Evolutionary conservation across 2,329 filamentous ascomycete species (phyloP), one percentile per base, ranked within the genome.

Genomic region (Neonectria neomacrospora): DNA sequence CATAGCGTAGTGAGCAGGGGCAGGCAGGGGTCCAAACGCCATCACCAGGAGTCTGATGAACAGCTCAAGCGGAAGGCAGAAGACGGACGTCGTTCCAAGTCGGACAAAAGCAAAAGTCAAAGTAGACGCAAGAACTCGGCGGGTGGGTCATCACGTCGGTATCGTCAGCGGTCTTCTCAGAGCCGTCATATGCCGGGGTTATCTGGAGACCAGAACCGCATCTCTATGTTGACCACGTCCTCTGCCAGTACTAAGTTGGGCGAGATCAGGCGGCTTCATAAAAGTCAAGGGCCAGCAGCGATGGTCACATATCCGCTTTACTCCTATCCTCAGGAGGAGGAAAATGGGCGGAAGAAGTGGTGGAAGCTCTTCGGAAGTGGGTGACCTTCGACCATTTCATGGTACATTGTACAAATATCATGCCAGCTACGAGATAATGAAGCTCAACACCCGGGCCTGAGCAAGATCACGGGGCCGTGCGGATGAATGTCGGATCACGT

Each of bases 171-270:
- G 37, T 42, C 44, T 26, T 62, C 61, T 26, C 54, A 23, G 41
- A 51, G 42, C 30, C 62, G 54, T 12, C 56, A 51, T n/a, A 47
- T 48, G 26, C 47, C 57, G 42, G 59, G 64, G 39, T 52, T 44
- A 32, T 20, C 44, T 18, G n/a, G n/a, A n/a, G 12, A 48, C 42
- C 54, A 63, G 22, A 68, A 72, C 39, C 66, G 70, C 55, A 32
- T 69, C 26, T 76, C 76, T 10, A 66, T 72, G 30, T 69, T 78
- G 58, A 81, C 80, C 3, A 78, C 77, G 48, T 77, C 78, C 5
- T 81, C 81, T 2, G 79, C 78, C 55, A 82, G 80, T 63, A 83
- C 81, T 12, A 82, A 82, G 60, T 67, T 83, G 4, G 80, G 81
- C n/a, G 81, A 82, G 65, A 77, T 82, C 47, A 68, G 67, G 50